Base-by-base conservation (phyloP, 495 filamentous ascomycete species). In the Parachaetomium inaequale region DNA sequence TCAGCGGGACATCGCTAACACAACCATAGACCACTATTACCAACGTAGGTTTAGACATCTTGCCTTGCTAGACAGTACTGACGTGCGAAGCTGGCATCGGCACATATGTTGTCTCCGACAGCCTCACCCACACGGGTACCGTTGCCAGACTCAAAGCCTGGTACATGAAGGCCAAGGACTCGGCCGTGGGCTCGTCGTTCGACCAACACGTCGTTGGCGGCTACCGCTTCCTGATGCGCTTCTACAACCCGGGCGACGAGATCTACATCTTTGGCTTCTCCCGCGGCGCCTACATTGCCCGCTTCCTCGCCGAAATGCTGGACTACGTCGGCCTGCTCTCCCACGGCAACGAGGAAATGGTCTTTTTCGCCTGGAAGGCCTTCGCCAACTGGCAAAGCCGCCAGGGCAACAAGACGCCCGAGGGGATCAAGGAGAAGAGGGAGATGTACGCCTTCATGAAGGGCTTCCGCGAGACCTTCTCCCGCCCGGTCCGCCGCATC, bases 201-300 rank as follows among this genome's bases (percentile, higher is more conserved):
- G 89, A 87, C 63, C 84, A 90, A 15, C 91, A 95, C 74, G 89
- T 91, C 31, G 84, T 94, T 64, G 91, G 87, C 11, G 90, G 89
- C 19, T 95, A 95, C 70, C 90, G 89, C 62, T 94, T 95, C 73
- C 77, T 93, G 36, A 95, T 95, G 91, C 85, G 88, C 34, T 92
- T 91, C 73, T 95, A 95, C 69, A 76, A 79, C 15, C 84, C 86
- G 0, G 91, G 89, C 7, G 89, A 94, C 63, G 86, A 92, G 68
- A 92, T 94, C 56, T 84, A 83, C 64, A 84, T 94, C 66, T 93
- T 94, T 51, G 91, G 91, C 15, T 96, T 95, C 78, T 89, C 86
- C 40, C 85, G 91, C 23, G 91, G 91, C 12, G 85, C 90, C n/a
- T 96, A 94, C 70, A 91, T 90, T 25, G 91, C 91, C 7, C 85